Base-by-base conservation (phyloP, 2,329 filamentous ascomycete genomes). In the Fusarium illudens region DNA sequence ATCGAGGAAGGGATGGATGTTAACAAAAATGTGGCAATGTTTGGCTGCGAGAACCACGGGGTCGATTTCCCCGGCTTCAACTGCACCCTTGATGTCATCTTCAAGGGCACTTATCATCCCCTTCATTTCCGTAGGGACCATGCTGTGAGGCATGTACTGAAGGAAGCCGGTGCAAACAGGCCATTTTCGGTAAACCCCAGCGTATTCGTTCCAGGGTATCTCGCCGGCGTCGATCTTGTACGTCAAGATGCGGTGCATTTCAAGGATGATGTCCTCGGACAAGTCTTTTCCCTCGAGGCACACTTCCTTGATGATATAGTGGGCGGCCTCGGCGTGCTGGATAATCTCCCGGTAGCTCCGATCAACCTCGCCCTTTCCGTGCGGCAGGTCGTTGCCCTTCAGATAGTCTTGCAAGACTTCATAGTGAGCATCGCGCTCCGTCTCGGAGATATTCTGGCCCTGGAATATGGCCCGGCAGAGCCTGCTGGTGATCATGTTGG, bases 1-100 rank as follows among this genome's bases (percentile, higher is more conserved):
- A 30, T 79, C 77, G 3, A 60, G 58, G 36, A 80, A 81, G 1
- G 78, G 79, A 8, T 79, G 76, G 4, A 80, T 79, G 8, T 63
- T 73, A 48, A 77, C 72, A 37, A 80, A 75, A 0, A 46, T 48
- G 13, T 79, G 68, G 25, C 69, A 75, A 29, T 75, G 75, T 25
- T 72, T 71, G 13, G 71, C 71, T 15, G 73, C 74, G 1, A 79
- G 53, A 0, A 65, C 66, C 12, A 72, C 60, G 0, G 77, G 69
- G 25, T 76, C 69, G 2, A 76, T 48, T 2, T 49, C 12, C 4
- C 36, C 46, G 1, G 3, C 4, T 34, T 4, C 3, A 11, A 4
- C 44, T 10, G 11, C 62, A 22, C 3, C 19, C 1, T 12, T n/a
- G 25, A 79, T 60, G 17, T 79, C 75, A 1, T 29, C 10, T 6